Conservation (phyloP, 169 alveolate genomes). For the Cryptosporidium xiaoi region DNA sequence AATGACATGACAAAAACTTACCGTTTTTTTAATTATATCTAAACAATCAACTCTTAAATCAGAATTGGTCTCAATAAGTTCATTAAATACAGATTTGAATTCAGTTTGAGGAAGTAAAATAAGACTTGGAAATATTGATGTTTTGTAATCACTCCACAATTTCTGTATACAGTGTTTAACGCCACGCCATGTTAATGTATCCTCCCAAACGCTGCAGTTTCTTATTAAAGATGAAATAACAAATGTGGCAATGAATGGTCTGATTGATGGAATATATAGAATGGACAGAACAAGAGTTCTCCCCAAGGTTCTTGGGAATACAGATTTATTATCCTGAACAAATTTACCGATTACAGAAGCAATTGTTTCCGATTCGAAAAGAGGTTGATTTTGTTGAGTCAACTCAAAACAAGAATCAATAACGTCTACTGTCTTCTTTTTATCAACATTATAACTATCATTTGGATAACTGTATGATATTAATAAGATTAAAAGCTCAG, state of each 20-base stretch:
- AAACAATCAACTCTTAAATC: conserved; percentile 61
- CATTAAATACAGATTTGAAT: conserved; percentile 49
- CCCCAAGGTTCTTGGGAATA: conserved; percentile 73
- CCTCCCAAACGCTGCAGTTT: conserved; percentile 58
- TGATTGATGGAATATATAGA: conserved; percentile 44
- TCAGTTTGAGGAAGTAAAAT: conserved; percentile 45
- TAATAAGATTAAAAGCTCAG: conserved; percentile 24
- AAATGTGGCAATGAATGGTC: conserved; percentile 54
- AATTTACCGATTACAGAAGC: conserved; percentile 68
- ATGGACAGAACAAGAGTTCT: conserved; percentile 55
- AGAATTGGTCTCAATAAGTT: conserved; percentile 62
- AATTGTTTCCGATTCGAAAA: conserved; percentile 65
- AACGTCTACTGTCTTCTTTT: conserved; percentile 40
- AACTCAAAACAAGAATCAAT: conserved; percentile 65
- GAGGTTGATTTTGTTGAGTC: conserved; percentile 49
- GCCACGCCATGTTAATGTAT: conserved; percentile 72
- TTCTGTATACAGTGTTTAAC: conserved; percentile 63
- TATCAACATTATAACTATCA: conserved; percentile 16
- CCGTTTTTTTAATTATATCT: conserved; percentile 57
- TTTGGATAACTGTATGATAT: conserved; percentile 66
- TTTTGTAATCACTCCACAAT: conserved; percentile 66
- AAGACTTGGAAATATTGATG: conserved; percentile 52
- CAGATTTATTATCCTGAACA: conserved; percentile 59
- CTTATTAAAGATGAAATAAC: conserved; percentile 67
- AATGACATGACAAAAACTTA: conserved; percentile 13